Conservation (phyloP, 2,329 filamentous ascomycete species). For the Aureobasidium pullulans region DNA sequence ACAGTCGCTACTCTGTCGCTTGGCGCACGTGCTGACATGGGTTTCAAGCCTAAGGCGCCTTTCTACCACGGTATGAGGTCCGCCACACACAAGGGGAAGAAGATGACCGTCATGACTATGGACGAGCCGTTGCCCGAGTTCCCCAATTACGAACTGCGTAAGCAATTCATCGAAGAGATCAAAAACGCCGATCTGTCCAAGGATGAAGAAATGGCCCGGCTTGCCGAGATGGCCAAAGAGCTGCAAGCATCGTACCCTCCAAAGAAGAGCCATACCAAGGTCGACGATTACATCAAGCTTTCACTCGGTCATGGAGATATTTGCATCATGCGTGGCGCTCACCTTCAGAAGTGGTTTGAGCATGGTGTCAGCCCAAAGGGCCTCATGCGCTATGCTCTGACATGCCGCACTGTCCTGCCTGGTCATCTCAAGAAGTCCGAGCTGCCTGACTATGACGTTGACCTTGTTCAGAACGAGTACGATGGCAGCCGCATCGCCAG, state of each 20-base stretch:
- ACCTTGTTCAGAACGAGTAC: conserved; percentile 29
- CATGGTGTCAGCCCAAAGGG: conserved; percentile 48
- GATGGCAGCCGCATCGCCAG: conserved; percentile 24
- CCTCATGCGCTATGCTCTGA: conserved; percentile 50
- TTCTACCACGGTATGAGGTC: conserved; percentile 33
- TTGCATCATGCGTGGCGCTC: conserved; percentile 54
- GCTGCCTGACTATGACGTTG: conserved; percentile 31
- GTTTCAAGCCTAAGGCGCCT: conserved; percentile 48
- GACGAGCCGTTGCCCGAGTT: conserved; percentile 22
- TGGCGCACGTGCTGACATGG: conserved; percentile 52
- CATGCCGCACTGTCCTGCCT: conserved; percentile 45
- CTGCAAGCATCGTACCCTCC: conserved; percentile 22
- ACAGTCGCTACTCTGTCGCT: conserved; percentile 56
- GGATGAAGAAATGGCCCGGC: conserved; percentile 17
- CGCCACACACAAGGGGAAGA: not conserved
- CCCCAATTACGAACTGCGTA: conserved; percentile 28
- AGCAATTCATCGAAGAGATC: conserved; percentile 26
- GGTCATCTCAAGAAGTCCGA: conserved; percentile 35
- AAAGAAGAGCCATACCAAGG: conserved; percentile 22
- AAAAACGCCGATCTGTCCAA: conserved; percentile 17
- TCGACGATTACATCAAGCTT: conserved; percentile 32
- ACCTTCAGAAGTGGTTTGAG: conserved; percentile 55
- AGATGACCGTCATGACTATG: conserved; percentile 19
- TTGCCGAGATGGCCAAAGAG: conserved; percentile 31
- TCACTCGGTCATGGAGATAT: conserved; percentile 56